These are phyloP conservation scores for Xylariomycetidae sp. DNA, from an alignment of 2,329 filamentous ascomycete genomes.

Conservation along the genomic window DNA sequence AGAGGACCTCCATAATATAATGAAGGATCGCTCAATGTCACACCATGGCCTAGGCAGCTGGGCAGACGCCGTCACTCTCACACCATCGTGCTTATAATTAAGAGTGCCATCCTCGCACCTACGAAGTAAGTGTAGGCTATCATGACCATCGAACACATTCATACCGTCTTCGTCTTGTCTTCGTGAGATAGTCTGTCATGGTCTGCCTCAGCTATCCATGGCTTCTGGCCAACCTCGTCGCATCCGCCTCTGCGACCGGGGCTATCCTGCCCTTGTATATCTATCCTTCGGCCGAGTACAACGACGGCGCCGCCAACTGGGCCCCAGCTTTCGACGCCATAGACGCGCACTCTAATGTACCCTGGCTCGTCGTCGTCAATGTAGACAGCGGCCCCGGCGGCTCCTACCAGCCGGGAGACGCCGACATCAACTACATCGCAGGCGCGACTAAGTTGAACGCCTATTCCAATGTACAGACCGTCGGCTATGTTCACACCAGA, in stretches of 20 bases:
- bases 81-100: too few relatives aligned
- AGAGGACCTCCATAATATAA: too few relatives aligned
- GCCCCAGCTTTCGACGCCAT: conserved; percentile 6
- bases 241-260: conserved; percentile 7
- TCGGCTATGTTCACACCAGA: conserved; percentile 37
- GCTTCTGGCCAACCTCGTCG: conserved; percentile 3
- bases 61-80: too few relatives aligned
- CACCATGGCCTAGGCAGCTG: too few relatives aligned
- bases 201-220: too few relatives aligned
- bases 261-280: conserved; percentile 9
- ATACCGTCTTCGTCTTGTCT: too few relatives aligned
- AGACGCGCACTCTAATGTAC: background rate
- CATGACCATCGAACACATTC: too few relatives aligned
- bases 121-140: too few relatives aligned
- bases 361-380: conserved; percentile 22
- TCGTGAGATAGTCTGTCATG: too few relatives aligned
- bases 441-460: conserved; percentile 31
- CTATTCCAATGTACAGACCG: conserved; percentile 30
- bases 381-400: conserved; percentile 27
- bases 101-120: too few relatives aligned
- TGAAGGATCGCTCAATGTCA: too few relatives aligned
- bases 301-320: conserved; percentile 9
- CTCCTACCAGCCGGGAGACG: conserved; percentile 18
- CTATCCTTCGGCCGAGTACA: conserved; percentile 4
- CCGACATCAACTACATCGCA: conserved; percentile 27